Conservation (phyloP, 2,329 filamentous ascomycete genomes). For the Penicillium thymicola region DNA sequence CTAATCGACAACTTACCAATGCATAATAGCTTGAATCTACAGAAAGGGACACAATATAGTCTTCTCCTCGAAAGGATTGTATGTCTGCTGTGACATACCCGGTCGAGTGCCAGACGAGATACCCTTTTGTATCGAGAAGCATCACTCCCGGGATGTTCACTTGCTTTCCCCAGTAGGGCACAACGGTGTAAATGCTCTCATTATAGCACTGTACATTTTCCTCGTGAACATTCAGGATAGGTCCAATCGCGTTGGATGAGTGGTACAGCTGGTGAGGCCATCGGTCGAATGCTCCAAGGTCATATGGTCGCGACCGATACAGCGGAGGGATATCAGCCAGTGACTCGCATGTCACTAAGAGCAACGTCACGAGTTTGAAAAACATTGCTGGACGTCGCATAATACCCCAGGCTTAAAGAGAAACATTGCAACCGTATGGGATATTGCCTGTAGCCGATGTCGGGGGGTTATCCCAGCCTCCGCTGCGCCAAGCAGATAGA, state of each 20-base stretch:
- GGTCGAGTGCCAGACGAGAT: conserved; percentile 28
- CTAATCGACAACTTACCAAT: conserved; percentile 20
- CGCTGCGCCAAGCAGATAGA: neutral
- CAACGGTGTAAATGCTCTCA: neutral
- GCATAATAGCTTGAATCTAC: conserved; percentile 29
- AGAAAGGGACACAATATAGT: conserved; percentile 18
- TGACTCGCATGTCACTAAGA: neutral
- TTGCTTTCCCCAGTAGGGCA: neutral
- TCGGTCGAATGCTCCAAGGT: neutral
- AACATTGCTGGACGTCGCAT: neutral
- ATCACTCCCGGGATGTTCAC: neutral
- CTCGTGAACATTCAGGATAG: neutral
- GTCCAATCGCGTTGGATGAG: neutral
- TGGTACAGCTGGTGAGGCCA: conserved; percentile 1
- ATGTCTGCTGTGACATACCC: conserved; percentile 19
- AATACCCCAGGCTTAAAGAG: too few relatives aligned
- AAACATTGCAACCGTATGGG: neutral
- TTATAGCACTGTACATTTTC: neutral
- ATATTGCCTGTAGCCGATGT: neutral
- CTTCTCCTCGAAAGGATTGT: conserved; percentile 28
- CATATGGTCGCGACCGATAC: conserved; percentile 1
- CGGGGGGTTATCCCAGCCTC: neutral
- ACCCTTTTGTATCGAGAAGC: conserved; percentile 23
- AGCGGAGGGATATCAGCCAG: neutral
- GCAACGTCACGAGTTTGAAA: neutral